Evolutionary conservation across 202 grass and related monocot genomes (phyloP).

Genomic region (Musa balbisiana): DNA sequence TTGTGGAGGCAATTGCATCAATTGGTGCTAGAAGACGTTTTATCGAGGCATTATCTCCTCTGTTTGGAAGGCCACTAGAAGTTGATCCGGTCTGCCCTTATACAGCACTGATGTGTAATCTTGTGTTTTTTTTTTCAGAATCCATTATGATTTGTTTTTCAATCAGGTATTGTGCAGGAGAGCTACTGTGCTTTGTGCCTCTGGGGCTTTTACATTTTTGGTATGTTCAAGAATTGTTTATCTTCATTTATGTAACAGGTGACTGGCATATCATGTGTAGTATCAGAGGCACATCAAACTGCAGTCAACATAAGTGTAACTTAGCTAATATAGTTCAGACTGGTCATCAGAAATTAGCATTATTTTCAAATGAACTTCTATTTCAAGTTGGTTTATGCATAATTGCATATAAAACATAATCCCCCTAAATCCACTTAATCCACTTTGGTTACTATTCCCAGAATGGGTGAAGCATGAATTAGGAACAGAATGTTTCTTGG

Average conservation of each 20-base stretch:
- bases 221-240: conserved; percentile 41
- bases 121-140: conserved; percentile 4
- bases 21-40: conserved; percentile 90
- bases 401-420: no score
- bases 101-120: conserved; percentile 13
- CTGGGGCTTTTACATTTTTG: conserved; percentile 87
- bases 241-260: not conserved
- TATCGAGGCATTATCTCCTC: conserved; percentile 72
- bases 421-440: no score
- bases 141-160: conserved; percentile 16
- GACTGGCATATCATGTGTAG: not conserved
- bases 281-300: not conserved
- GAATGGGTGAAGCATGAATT: not conserved
- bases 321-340: not conserved
- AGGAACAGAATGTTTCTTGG: no score
- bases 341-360: conserved; percentile 12
- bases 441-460: no score
- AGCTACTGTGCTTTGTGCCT: conserved; percentile 63
- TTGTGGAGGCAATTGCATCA: conserved; percentile 79
- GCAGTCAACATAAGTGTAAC: no score
- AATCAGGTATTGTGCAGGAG: conserved; percentile 83
- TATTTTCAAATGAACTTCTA: no score
- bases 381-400: no score
- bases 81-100: conserved; percentile 60
- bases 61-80: conserved; percentile 84